phyloP scores from a whole-genome alignment of 202 grass and related monocot species.

The Zoysia matrella region DNA sequence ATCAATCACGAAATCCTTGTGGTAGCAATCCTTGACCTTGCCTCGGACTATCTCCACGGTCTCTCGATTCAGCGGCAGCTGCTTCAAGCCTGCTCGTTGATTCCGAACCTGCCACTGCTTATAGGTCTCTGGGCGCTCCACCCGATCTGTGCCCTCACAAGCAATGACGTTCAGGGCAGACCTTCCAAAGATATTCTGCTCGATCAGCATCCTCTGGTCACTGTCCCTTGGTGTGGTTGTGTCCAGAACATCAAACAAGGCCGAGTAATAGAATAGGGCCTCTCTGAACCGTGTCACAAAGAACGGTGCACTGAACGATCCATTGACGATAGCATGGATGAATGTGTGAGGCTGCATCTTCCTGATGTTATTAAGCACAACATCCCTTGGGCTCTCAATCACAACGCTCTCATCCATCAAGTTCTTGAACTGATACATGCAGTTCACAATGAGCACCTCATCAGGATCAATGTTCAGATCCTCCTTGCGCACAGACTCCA shows the following conservation, averaged over 20 bases:
- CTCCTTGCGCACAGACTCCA: conserved; percentile 63
- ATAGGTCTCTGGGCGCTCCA: conserved; percentile 92
- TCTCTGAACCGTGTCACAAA: conserved; percentile 91
- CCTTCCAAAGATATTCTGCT: conserved; percentile 76
- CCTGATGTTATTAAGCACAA: conserved; percentile 68
- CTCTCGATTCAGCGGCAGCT: conserved; percentile 64
- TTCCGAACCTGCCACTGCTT: conserved; percentile 92
- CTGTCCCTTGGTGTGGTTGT: conserved; percentile 75
- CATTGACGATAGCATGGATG: conserved; percentile 76
- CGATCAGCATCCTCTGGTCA: conserved; percentile 71
- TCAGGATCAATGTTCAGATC: conserved; percentile 68
- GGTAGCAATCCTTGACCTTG: conserved; percentile 68
- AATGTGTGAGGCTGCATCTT: conserved; percentile 70
- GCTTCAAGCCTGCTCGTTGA: conserved; percentile 78
- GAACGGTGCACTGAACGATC: conserved; percentile 83
- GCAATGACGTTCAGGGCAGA: conserved; percentile 79
- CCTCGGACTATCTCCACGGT: conserved; percentile 50
- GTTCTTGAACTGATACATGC: conserved; percentile 61
- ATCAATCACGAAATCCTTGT: conserved; percentile 92
- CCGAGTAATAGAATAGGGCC: conserved; percentile 80
- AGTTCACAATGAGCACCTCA: conserved; percentile 82
- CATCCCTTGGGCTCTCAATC: conserved; percentile 78
- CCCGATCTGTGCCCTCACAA: conserved; percentile 79
- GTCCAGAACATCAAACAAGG: conserved; percentile 84
- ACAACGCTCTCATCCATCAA: conserved; percentile 85